phyloP scores from a whole-genome alignment of 805 yeast species.

The Pichia manshurica region DNA sequence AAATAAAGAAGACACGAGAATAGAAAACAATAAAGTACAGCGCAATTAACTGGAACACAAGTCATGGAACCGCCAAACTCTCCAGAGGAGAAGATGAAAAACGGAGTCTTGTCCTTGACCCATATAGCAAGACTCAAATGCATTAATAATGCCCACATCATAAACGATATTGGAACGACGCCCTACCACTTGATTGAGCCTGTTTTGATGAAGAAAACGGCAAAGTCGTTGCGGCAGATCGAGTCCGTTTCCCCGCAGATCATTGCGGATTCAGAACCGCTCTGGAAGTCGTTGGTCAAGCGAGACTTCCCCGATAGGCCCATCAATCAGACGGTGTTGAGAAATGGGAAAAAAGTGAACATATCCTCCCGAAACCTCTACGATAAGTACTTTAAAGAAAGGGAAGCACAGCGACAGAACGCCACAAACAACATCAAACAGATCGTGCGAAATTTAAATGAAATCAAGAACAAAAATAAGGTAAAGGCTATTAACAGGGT shows the following conservation, averaged over 20 bases:
- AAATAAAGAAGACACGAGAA: too few relatives aligned
- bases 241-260: constrained; percentile 41
- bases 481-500: constrained; percentile 31
- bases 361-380: constrained; percentile 38
- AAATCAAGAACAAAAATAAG: constrained; percentile 38
- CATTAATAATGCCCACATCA: constrained; percentile 27
- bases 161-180: constrained; percentile 30
- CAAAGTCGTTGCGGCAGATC: constrained; percentile 36
- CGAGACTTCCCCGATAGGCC: constrained; percentile 48
- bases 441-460: constrained; percentile 35
- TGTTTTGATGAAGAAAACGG: constrained; percentile 38
- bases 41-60: too few relatives aligned
- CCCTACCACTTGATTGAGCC: constrained; percentile 46
- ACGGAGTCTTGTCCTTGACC: constrained; percentile 23
- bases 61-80: too few relatives aligned
- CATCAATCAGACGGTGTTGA: constrained; percentile 12
- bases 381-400: constrained; percentile 34
- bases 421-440: constrained; percentile 41
- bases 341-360: constrained; percentile 16
- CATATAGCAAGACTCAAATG: constrained; percentile 28
- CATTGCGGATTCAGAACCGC: constrained; percentile 35
- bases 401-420: constrained; percentile 38
- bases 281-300: constrained; percentile 41
- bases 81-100: constrained; percentile 2
- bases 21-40: too few relatives aligned